A percentile compares a stretch with the other conserved stretches of the same genome.
Conservation (phyloP, 2,329 filamentous ascomycete genomes). For the Lecanicillium sp. region DNA sequence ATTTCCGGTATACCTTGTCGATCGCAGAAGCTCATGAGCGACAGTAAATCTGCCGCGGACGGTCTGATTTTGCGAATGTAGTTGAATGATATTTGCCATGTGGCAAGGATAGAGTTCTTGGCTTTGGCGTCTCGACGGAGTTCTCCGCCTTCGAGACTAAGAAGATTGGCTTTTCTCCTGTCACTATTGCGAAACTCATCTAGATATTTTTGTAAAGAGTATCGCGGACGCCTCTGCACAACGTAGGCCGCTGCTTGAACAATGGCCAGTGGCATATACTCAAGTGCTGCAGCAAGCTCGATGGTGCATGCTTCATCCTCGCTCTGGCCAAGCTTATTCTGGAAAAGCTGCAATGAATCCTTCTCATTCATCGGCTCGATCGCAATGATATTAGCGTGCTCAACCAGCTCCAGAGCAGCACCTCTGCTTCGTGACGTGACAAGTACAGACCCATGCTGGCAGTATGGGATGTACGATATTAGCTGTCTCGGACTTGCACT, state of each 20-base stretch:
- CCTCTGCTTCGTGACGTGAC: constrained; percentile 12
- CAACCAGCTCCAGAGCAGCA: constrained; percentile 10
- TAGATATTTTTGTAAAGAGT: constrained; percentile 22
- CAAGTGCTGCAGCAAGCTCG: constrained; percentile 14
- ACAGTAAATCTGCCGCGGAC: constrained; percentile 5
- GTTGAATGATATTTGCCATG: constrained; percentile 26
- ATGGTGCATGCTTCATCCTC: constrained; percentile 1
- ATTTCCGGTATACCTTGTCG: constrained; percentile 7
- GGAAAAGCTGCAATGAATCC: constrained; percentile 10
- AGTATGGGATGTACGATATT: constrained; percentile 10
- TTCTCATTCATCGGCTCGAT: constrained; percentile 10
- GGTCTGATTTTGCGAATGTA: constrained; percentile 15
- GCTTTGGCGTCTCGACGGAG: constrained; percentile 16
- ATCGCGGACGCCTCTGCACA: constrained; percentile 11
- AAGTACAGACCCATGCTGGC: constrained; percentile 11
- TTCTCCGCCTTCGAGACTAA: constrained; percentile 16
- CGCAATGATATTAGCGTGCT: constrained; percentile 5
- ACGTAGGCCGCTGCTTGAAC: constrained; percentile 22
- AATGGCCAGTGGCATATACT: constrained; percentile 23
- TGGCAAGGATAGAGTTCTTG: constrained; percentile 18
- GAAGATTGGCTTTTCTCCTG: constrained; percentile 16
- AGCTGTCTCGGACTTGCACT: constrained; percentile 1
- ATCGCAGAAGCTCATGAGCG: constrained; percentile 6
- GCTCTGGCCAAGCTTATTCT: constrained; percentile 8
- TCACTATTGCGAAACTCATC: constrained; percentile 19